Evolutionary conservation across 148 eudicot species (phyloP).

Genomic region (Amaranthus cruentus): DNA sequence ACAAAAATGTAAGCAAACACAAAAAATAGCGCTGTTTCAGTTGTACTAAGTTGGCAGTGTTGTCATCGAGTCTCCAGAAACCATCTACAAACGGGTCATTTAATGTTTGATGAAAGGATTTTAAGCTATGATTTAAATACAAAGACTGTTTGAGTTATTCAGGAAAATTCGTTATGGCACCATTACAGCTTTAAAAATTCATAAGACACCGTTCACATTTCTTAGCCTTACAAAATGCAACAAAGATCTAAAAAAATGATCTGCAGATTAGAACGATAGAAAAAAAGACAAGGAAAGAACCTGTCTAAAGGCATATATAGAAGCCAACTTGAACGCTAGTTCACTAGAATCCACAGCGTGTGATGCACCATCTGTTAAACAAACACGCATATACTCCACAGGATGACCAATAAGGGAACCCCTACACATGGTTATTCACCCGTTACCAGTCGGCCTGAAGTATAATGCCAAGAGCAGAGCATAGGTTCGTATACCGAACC

Average conservation of each 20-base stretch:
- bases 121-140: background rate
- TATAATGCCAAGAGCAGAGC: background rate
- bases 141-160: background rate
- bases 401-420: conserved; percentile 96
- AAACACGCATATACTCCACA: conserved; percentile 74
- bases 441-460: conserved; percentile 7
- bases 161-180: background rate
- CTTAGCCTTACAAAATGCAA: background rate
- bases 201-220: background rate
- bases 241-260: background rate
- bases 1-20: background rate
- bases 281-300: conserved; percentile 31
- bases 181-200: background rate
- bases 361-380: conserved; percentile 89
- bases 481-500: background rate
- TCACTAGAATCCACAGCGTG: conserved; percentile 99
- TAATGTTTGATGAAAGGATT: too few species aligned
- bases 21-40: background rate
- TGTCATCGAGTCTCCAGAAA: too few species aligned
- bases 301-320: conserved; percentile 98
- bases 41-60: too few species aligned
- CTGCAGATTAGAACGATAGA: background rate
- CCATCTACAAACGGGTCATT: too few species aligned
- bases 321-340: conserved; percentile 92
- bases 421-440: conserved; percentile 36